Percentiles rank a stretch among this genome's conserved stretches.
Conservation (phyloP, 1,284 basidiomycete genomes). For the Malassezia furfur region DNA sequence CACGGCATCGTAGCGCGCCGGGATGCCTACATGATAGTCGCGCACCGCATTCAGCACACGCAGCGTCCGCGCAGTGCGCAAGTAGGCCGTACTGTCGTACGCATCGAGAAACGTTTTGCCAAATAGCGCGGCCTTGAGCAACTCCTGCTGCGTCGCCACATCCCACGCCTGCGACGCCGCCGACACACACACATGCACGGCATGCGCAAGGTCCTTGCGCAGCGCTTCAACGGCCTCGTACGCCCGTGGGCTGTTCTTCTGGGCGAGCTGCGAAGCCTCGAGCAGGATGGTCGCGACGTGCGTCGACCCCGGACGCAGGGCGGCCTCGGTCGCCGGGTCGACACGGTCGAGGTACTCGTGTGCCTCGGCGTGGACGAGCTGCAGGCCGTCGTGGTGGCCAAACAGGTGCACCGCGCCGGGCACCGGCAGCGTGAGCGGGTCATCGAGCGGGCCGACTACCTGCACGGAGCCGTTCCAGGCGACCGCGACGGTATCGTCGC, state of each 20-base stretch:
- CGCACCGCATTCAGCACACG: slow-evolving; percentile 92
- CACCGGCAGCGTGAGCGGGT: slow-evolving; percentile 76
- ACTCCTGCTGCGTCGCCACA: slow-evolving; percentile 70
- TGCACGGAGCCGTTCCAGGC: slow-evolving; percentile 71
- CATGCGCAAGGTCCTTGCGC: slow-evolving; percentile 62
- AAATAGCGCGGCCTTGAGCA: slow-evolving; percentile 82
- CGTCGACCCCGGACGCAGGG: slow-evolving; percentile 82
- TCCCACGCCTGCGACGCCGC: slow-evolving; percentile 90
- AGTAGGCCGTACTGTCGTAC: slow-evolving; percentile 79
- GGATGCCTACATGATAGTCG: slow-evolving; percentile 82
- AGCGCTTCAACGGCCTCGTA: slow-evolving; percentile 87
- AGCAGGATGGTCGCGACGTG: slow-evolving; percentile 82
- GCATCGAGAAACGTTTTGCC: slow-evolving; percentile 86
- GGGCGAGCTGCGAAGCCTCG: slow-evolving; percentile 82
- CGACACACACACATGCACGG: slow-evolving; percentile 84
- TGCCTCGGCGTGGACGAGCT: slow-evolving; percentile 66
- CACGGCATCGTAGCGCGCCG: slow-evolving; percentile 80
- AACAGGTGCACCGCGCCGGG: slow-evolving; percentile 65
- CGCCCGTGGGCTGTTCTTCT: slow-evolving; percentile 70
- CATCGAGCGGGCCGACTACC: slow-evolving; percentile 83
- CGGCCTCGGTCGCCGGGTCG: slow-evolving; percentile 23
- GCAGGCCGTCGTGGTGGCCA: slow-evolving; percentile 76
- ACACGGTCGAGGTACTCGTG: slow-evolving; percentile 87
- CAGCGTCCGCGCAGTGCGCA: slow-evolving; percentile 78
- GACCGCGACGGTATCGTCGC: slow-evolving; percentile 83